These are phyloP conservation scores for Yamadazyma taylorii DNA, from an alignment of 1,139 yeast genomes.

Conservation along the genomic window DNA sequence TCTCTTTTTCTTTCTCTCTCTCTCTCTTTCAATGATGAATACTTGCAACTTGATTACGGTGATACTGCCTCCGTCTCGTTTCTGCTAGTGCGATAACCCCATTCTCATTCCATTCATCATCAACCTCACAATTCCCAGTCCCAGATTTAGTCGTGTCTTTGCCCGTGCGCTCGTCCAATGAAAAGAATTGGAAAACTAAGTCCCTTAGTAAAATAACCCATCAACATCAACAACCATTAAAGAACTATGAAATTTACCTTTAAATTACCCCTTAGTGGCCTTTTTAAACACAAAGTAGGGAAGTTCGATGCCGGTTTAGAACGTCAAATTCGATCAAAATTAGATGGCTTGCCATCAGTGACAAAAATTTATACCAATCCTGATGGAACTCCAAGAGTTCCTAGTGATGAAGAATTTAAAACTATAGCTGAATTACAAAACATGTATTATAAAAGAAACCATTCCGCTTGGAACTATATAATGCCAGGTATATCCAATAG, in stretches of 20 bases:
- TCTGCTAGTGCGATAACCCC: too few species aligned
- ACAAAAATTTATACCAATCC: conserved; percentile 68
- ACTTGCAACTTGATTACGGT: too few species aligned
- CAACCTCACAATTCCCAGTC: too few species aligned
- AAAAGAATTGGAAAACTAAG: conserved; percentile 19
- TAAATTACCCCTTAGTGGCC: conserved; percentile 41
- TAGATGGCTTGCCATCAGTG: conserved; percentile 53
- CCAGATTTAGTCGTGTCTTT: conserved; percentile 8
- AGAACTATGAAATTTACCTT: conserved; percentile 42
- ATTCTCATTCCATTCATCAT: too few species aligned
- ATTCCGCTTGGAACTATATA: conserved; percentile 61
- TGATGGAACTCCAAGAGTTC: conserved; percentile 76
- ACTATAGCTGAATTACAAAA: conserved; percentile 71
- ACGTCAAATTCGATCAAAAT: conserved; percentile 43
- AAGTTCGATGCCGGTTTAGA: conserved; percentile 45
- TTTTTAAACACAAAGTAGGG: conserved; percentile 39
- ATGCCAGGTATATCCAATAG: conserved; percentile 54
- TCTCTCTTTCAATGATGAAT: too few species aligned
- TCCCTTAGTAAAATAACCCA: conserved; percentile 1
- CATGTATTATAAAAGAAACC: conserved; percentile 58
- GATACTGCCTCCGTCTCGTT: too few species aligned
- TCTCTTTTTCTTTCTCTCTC: too few species aligned
- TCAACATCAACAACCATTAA: not conserved
- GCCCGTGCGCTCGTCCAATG: conserved; percentile 18
- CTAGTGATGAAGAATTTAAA: conserved; percentile 70